Percentiles rank a stretch among this genome's conserved stretches.
These are phyloP conservation scores for Prunus dulcis DNA, from an alignment of 306 rosid genomes.

Conservation along the genomic window DNA sequence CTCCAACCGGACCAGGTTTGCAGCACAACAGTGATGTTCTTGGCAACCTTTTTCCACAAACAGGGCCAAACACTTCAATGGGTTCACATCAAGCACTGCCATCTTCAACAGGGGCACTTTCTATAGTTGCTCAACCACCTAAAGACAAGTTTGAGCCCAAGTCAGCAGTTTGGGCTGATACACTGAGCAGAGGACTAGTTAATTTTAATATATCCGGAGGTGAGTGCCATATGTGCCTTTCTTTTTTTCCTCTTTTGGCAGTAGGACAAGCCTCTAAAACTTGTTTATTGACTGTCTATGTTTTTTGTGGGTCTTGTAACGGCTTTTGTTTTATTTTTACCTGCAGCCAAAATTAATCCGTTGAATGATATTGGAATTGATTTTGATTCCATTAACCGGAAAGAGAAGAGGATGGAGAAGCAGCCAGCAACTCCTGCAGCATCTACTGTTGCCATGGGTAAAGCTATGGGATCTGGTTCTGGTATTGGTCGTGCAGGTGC, in stretches of 20 bases:
- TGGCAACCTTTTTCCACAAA: slow-evolving; percentile 41
- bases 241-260: not conserved
- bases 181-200: slow-evolving; percentile 90
- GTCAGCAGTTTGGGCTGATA: slow-evolving; percentile 97
- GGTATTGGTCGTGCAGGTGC: slow-evolving; percentile 91
- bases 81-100: slow-evolving; percentile 48
- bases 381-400: slow-evolving; percentile 89
- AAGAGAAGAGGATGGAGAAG: slow-evolving; percentile 96
- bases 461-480: slow-evolving; percentile 98
- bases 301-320: slow-evolving; percentile 11
- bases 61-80: slow-evolving; percentile 38
- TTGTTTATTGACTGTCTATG: not conserved
- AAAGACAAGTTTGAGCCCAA: slow-evolving; percentile 87
- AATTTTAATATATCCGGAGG: slow-evolving; percentile 95
- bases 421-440: slow-evolving; percentile 55
- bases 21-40: slow-evolving; percentile 31
- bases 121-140: slow-evolving; percentile 56
- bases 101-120: slow-evolving; percentile 41
- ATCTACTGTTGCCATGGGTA: slow-evolving; percentile 88
- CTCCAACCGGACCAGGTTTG: slow-evolving; percentile 31
- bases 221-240: slow-evolving; percentile 35
- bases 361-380: slow-evolving; percentile 88
- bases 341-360: slow-evolving; percentile 88
- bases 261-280: not conserved
- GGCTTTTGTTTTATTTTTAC: slow-evolving; percentile 13